These are phyloP conservation scores for Suhomyces canberraensis DNA, from an alignment of 805 yeast genomes.

Conservation along the genomic window DNA sequence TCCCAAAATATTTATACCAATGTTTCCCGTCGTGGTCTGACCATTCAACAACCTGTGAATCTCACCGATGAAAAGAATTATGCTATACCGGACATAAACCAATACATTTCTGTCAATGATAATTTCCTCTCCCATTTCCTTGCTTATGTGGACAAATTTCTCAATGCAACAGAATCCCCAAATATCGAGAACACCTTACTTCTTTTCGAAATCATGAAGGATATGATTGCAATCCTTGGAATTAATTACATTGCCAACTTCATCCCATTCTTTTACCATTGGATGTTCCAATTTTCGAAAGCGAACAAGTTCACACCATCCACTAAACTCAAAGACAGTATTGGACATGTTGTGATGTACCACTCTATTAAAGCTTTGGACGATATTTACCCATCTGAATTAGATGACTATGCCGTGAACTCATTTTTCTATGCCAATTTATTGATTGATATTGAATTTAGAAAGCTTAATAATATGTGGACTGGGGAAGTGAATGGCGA, in stretches of 20 bases:
- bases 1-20: background rate
- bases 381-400: conserved; percentile 21
- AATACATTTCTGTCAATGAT: conserved; percentile 39
- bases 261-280: conserved; percentile 44
- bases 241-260: conserved; percentile 45
- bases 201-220: conserved; percentile 21
- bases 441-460: conserved; percentile 22
- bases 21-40: background rate
- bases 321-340: conserved; percentile 26
- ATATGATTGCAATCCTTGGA: conserved; percentile 34
- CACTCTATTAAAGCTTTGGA: conserved; percentile 26
- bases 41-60: conserved; percentile 9
- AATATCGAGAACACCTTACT: conserved; percentile 21
- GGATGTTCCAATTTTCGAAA: conserved; percentile 29
- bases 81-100: conserved; percentile 39
- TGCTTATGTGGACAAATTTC: conserved; percentile 32
- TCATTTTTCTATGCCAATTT: conserved; percentile 19
- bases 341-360: conserved; percentile 29
- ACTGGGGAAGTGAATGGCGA: conserved; percentile 18
- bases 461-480: conserved; percentile 28
- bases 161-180: conserved; percentile 20
- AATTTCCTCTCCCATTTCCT: conserved; percentile 42
- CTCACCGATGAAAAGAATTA: conserved; percentile 15
- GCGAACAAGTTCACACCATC: conserved; percentile 8
- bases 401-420: conserved; percentile 18